These are phyloP conservation scores for Trichosporon coremiiforme DNA, from an alignment of 1,284 basidiomycete species.

Conservation along the genomic window DNA sequence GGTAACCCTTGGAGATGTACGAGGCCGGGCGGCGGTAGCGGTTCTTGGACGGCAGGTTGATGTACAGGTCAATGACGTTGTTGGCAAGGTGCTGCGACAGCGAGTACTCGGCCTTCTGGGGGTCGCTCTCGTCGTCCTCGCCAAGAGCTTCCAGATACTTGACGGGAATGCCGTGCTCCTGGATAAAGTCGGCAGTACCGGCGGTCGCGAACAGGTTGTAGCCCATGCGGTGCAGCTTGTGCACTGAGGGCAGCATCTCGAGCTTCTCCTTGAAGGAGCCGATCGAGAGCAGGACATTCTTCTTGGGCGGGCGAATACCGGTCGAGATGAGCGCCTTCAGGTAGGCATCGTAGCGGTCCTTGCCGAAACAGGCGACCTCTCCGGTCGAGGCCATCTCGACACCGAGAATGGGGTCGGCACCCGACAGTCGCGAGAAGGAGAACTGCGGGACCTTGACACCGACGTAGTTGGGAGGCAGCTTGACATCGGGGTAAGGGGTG, in stretches of 20 bases:
- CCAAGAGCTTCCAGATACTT: conserved; percentile 88
- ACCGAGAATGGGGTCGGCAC: conserved; percentile 96
- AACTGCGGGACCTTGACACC: conserved; percentile 99
- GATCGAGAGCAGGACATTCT: conserved; percentile 53
- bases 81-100: conserved; percentile 92
- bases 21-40: conserved; percentile 95
- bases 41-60: conserved; percentile 98
- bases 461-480: conserved; percentile 87
- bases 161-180: conserved; percentile 62
- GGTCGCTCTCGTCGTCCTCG: conserved; percentile 67
- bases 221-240: conserved; percentile 89
- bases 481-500: conserved; percentile 83
- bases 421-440: conserved; percentile 91
- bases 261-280: conserved; percentile 98
- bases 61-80: conserved; percentile 97
- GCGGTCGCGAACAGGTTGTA: conserved; percentile 97
- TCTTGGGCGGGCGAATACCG: conserved; percentile 86
- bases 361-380: conserved; percentile 97
- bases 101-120: conserved; percentile 94
- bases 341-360: conserved; percentile 97
- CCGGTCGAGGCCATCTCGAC: conserved; percentile 99
- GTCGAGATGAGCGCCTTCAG: conserved; percentile 96
- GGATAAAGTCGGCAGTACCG: conserved; percentile 95
- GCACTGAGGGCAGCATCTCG: conserved; percentile 93
- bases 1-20: conserved; percentile 96